A percentile compares a stretch with the other conserved stretches of the same genome.
These are phyloP conservation scores for Lasiodiplodia sp. DNA, from an alignment of 2,329 filamentous ascomycete species.

Conservation along the genomic window DNA sequence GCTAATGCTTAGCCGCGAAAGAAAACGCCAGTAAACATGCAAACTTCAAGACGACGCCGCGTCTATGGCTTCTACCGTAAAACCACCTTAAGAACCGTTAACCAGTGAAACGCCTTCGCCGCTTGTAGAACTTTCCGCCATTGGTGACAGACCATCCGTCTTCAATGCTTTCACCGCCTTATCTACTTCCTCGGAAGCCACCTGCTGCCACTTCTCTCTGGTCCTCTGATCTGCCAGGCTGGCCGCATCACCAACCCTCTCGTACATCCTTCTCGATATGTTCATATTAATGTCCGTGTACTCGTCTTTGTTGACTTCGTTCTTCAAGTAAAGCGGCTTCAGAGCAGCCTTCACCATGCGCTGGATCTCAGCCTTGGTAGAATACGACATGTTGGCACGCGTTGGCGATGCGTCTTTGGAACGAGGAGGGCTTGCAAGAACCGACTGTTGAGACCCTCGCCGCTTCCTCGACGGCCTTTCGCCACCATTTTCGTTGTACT, in stretches of 20 bases:
- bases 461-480: conserved; percentile 46
- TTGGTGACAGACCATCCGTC: conserved; percentile 1
- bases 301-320: conserved; percentile 83
- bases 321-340: conserved; percentile 81
- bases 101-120: conserved; percentile 14
- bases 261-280: conserved; percentile 88
- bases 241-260: conserved; percentile 60
- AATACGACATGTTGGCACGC: conserved; percentile 72
- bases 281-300: conserved; percentile 92
- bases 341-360: conserved; percentile 85
- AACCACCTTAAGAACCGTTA: conserved; percentile 21
- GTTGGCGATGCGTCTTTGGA: conserved; percentile 73
- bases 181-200: conserved; percentile 80
- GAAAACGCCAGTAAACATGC: conserved; percentile 12
- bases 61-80: not conserved
- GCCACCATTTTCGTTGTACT: conserved; percentile 36
- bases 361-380: conserved; percentile 87
- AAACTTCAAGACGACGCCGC: conserved; percentile 18
- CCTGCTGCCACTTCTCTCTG: conserved; percentile 74
- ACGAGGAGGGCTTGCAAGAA: conserved; percentile 52
- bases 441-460: conserved; percentile 39
- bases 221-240: conserved; percentile 68
- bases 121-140: conserved; percentile 22
- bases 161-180: conserved; percentile 65
- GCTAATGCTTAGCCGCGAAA: conserved; percentile 17